Percentiles rank a stretch among this genome's conserved stretches.
Conservation (phyloP, 176 grass and related monocot species). For the Dendrocalamus sinicus region DNA sequence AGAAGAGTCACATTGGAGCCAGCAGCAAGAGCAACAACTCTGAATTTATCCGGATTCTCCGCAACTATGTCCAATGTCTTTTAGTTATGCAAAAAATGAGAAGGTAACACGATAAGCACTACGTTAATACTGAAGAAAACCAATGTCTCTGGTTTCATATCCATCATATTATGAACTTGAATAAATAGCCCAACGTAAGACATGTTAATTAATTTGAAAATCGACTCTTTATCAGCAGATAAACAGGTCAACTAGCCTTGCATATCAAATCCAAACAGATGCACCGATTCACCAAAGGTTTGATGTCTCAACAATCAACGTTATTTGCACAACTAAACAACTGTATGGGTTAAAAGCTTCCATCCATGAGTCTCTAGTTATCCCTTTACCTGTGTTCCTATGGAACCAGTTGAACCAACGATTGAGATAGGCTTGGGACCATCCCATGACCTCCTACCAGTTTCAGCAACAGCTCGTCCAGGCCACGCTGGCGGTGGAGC, state of each 20-base stretch:
- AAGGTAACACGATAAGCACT: background rate
- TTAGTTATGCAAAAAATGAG: constrained; percentile 41
- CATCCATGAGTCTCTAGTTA: background rate
- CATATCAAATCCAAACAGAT: constrained; percentile 22
- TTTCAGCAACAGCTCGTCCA: constrained; percentile 74
- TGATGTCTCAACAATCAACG: background rate
- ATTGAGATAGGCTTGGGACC: constrained; percentile 89
- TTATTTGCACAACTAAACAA: constrained; percentile 14
- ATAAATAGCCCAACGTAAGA: background rate
- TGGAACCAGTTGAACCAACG: constrained; percentile 92
- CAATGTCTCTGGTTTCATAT: background rate
- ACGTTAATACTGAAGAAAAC: constrained; percentile 23
- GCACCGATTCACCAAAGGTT: constrained; percentile 2
- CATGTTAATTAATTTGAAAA: background rate
- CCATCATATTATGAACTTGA: background rate
- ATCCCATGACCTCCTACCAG: constrained; percentile 67
- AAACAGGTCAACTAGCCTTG: background rate
- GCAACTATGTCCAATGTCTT: constrained; percentile 93
- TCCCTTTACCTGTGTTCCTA: constrained; percentile 85
- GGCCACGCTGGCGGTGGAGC: constrained; percentile 84
- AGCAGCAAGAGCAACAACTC: constrained; percentile 93
- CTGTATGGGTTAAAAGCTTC: background rate
- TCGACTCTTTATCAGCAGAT: constrained; percentile 9
- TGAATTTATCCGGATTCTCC: constrained; percentile 95
- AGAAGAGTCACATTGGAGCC: constrained; percentile 96